Evolutionary conservation across 768 basidiomycete genomes (phyloP).

Genomic region (Hysterangium stoloniferum): DNA sequence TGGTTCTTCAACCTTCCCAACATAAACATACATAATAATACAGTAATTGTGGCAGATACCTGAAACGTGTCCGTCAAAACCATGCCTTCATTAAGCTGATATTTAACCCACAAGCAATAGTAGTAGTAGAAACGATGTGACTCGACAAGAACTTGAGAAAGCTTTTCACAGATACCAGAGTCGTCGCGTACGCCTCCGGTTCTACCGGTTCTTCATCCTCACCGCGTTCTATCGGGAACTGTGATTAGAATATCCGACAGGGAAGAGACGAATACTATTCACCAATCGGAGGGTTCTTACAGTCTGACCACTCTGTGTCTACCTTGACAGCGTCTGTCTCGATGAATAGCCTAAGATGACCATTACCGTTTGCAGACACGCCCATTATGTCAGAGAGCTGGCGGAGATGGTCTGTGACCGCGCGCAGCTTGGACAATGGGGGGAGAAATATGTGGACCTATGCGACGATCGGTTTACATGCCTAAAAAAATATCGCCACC

Average conservation of each 20-base stretch:
- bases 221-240: slow-evolving; percentile 22
- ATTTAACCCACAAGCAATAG: slow-evolving; percentile 77
- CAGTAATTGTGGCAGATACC: slow-evolving; percentile 80
- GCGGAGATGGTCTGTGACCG: slow-evolving; percentile 66
- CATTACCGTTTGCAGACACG: slow-evolving; percentile 59
- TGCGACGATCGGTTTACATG: background rate
- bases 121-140: slow-evolving; percentile 73
- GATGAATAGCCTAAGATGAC: slow-evolving; percentile 46
- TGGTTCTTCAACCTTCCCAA: slow-evolving; percentile 69
- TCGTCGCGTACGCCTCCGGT: slow-evolving; percentile 51
- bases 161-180: slow-evolving; percentile 62
- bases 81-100: background rate
- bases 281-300: slow-evolving; percentile 56
- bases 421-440: slow-evolving; percentile 65
- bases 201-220: slow-evolving; percentile 35
- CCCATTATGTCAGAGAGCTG: slow-evolving; percentile 63
- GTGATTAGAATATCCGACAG: background rate
- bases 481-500: too few relatives aligned
- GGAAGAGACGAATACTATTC: slow-evolving; percentile 10
- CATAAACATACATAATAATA: slow-evolving; percentile 83
- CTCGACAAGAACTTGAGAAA: slow-evolving; percentile 77
- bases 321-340: slow-evolving; percentile 68
- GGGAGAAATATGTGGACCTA: slow-evolving; percentile 77
- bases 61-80: slow-evolving; percentile 21
- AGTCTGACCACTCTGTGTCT: slow-evolving; percentile 74